phyloP scores from a whole-genome alignment of 805 yeast genomes.

The Candida khao-thaluensis region DNA sequence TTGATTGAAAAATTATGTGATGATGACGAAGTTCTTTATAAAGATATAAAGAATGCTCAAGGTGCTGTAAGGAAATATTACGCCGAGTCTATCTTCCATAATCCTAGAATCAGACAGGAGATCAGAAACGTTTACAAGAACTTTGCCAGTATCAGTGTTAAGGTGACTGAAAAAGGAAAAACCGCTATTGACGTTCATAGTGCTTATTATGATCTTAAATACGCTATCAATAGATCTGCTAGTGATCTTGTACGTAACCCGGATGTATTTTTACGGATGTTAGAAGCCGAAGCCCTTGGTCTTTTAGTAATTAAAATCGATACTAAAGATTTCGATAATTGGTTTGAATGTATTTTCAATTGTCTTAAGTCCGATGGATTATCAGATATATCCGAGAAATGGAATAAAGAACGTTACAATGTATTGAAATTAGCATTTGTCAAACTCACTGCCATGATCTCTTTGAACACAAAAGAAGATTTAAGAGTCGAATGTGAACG shows the following conservation, averaged over 20 bases:
- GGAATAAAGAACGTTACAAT: constrained; percentile 75
- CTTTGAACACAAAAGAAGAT: constrained; percentile 78
- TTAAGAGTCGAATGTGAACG: constrained; percentile 75
- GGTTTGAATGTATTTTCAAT: constrained; percentile 41
- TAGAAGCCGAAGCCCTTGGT: constrained; percentile 84
- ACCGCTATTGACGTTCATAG: constrained; percentile 75
- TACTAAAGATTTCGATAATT: constrained; percentile 42
- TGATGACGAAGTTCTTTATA: constrained; percentile 50
- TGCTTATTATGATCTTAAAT: constrained; percentile 86
- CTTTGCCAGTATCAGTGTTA: constrained; percentile 69
- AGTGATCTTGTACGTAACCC: constrained; percentile 74
- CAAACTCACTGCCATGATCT: constrained; percentile 62
- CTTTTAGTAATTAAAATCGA: constrained; percentile 64
- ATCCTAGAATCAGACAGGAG: constrained; percentile 75
- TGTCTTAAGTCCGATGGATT: constrained; percentile 75
- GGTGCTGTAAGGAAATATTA: constrained; percentile 73
- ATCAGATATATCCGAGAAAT: constrained; percentile 68
- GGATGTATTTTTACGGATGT: constrained; percentile 81
- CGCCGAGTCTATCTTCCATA: constrained; percentile 77
- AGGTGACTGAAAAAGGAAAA: constrained; percentile 70
- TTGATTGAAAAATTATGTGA: constrained; percentile 48
- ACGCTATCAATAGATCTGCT: constrained; percentile 78
- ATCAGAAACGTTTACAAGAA: constrained; percentile 61
- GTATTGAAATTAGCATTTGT: constrained; percentile 68
- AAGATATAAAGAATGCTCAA: constrained; percentile 59